Evolutionary conservation across 495 filamentous ascomycete genomes (phyloP), one percentile per base, ranked within the genome.

Genomic region (Beverwykella pulmonaria): DNA sequence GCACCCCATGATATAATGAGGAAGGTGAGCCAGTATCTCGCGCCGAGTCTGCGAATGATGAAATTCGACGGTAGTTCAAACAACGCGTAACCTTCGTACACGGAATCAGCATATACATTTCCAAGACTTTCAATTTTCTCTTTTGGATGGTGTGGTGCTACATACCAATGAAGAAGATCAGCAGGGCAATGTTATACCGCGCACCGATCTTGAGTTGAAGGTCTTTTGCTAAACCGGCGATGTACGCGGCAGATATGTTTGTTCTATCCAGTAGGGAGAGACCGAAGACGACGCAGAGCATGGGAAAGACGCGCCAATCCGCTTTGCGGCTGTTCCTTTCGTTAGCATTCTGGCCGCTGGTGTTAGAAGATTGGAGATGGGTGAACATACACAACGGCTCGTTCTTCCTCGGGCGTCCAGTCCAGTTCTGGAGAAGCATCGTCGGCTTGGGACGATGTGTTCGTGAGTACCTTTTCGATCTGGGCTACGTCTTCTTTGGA

Each of bases 231-330:
- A 62, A 29, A 22, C 59, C 59, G 2, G 59, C 59, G 27, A 62
- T 62, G 23, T 62, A 62, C 7, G 59, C 59, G 19, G 59, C 23
- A 7, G 59, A 62, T 9, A 62, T 62, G 25, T 62, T 62, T 4
- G 59, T 62, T n/a, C 59, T 19, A 19, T 62, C 59, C 12, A 62
- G 29, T 1, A 62, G 59, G 8, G 59, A 62, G 27, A 62, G 59
- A 15, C 59, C 48, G 20, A 62, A 53, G 59, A 62, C 59, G 14
- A 62, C 48, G 30, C 59, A 62, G 9, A 62, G 49, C 59, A 62
- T 62, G 50, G 59, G 59, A 30, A 62, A 62, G 14, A 62, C 59
- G 14, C 48, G 22, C 29, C 27, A 29, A 22, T 62, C 59, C 9
- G 59, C 59, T 32, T 62, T 62, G 34, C 57, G 57, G 17, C 57